Evolutionary conservation across 1,284 basidiomycete genomes (phyloP), one percentile per base, ranked within the genome.

Genomic region (Hortiboletus rubellus): DNA sequence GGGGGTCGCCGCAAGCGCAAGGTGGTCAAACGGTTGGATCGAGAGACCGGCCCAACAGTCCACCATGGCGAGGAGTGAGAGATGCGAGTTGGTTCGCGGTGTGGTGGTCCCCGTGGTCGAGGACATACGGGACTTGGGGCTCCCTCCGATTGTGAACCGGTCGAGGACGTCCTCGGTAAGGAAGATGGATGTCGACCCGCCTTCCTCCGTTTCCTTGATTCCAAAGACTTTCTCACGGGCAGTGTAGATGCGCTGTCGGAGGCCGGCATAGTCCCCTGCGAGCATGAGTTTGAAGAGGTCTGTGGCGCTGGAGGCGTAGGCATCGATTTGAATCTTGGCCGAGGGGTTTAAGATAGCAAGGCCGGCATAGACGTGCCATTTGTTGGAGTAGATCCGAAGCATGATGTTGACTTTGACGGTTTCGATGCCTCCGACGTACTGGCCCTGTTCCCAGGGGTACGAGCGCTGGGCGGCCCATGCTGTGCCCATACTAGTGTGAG

Each of bases 311-410:
- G 84, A 83, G 2, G 95, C 90, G 67, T 89, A 99, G 72, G 97
- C 89, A 68, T 94, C 83, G 62, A 99, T 98, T 73, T 98, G 96
- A 3, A 82, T 75, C 52, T 86, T 84, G 0, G 97, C 96, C n/a
- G 84, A 87, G 2, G 97, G 96, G 73, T 99, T 99, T 61, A 98
- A 84, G 67, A 99, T 92, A 0, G 97, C 96, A 14, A 99, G 85
- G 4, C 96, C 97, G 30, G 97, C 97, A 72, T 99, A 99, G 66
- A 99, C 96, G 76, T 99, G 97, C 96, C 96, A 99, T 67, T 95
- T 91, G 71, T 96, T 96, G 45, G 93, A 86, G 76, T 98, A 98
- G 69, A 99, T 98, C 2, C 97, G 93, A 15, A 96, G 83, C 59
- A 91, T 90, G 70, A 99, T 91, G 80, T 99, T 99, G 66, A 98